Evolutionary conservation across 495 filamentous ascomycete genomes (phyloP), one percentile per base, ranked within the genome.

Genomic region (Penicillium atrosanguineum): DNA sequence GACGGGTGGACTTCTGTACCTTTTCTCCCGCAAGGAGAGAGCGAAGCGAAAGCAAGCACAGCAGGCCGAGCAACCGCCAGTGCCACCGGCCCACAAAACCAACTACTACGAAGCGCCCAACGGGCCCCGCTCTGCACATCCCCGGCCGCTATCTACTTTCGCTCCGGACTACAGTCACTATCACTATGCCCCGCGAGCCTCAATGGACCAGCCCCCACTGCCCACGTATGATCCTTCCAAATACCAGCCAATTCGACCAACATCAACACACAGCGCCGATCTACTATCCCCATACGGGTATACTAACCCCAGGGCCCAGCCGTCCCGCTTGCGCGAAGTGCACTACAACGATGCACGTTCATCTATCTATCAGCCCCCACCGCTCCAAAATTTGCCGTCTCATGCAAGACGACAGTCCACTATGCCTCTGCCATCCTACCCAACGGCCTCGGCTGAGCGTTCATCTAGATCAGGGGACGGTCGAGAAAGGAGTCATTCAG

Each of bases 151-250:
- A 38, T 67, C 64, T 12, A 60, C 64, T n/a, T 67, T 67, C 38
- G 64, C 64, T 18, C 64, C 64, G 28, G 64, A 67, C 43, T 46
- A 44, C 41, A 51, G 41, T 48, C 60, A 57, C 46, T 62, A 60
- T 25, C 46, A 55, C n/a, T 38, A 58, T 16, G 18, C 48, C 25
- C 45, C 57, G 14, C 61, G 61, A 41, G 25, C 58, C 16, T 65
- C 65, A 6, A 45, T 54, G 29, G 65, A 65, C 34, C 48, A 59
- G 15, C 60, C 60, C 26, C 55, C 61, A 43, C 50, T 68, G 7
- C 64, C 67, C 25, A 57, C 58, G n/a, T 70, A 70, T 38, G 64
- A 70, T 43, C 67, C 67, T 12, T 68, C 67, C n/a, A 61, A 57
- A 46, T 70, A 68, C 44, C 62, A 60, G 40, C 56, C 64, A 14